Conservation (phyloP, 306 rosid genomes). For the Castanospermum australe region DNA sequence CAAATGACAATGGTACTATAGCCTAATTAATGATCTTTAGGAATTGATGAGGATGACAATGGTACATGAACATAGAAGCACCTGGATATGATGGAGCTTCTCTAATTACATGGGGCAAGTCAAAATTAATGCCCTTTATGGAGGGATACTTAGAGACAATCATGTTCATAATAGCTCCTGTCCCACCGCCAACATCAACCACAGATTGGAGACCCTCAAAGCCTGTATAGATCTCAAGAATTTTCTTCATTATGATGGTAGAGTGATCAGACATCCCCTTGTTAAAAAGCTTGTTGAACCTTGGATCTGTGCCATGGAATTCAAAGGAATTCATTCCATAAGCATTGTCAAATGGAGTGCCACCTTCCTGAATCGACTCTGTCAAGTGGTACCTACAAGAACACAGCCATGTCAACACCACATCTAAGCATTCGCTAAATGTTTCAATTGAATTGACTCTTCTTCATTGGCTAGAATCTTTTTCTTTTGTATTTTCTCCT, state of each 20-base stretch:
- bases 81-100: constrained; percentile 72
- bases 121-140: constrained; percentile 69
- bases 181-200: constrained; percentile 88
- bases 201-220: constrained; percentile 54
- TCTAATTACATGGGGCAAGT: constrained; percentile 71
- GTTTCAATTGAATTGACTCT: neutral
- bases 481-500: no score
- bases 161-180: constrained; percentile 57
- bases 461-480: no score
- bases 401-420: neutral
- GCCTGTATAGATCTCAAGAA: constrained; percentile 9
- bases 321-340: constrained; percentile 27
- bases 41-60: neutral
- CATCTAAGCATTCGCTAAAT: neutral
- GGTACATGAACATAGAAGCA: neutral
- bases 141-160: constrained; percentile 71
- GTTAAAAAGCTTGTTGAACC: constrained; percentile 25
- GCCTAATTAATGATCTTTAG: neutral
- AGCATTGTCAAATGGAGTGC: constrained; percentile 25
- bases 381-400: constrained; percentile 25
- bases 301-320: constrained; percentile 16
- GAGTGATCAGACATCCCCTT: constrained; percentile 11
- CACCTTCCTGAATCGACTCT: constrained; percentile 25
- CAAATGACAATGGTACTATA: neutral
- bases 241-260: neutral